Percentiles rank a stretch among this genome's conserved stretches.
Conservation (phyloP, 2,329 filamentous ascomycete genomes). For the Scedosporium boydii region DNA sequence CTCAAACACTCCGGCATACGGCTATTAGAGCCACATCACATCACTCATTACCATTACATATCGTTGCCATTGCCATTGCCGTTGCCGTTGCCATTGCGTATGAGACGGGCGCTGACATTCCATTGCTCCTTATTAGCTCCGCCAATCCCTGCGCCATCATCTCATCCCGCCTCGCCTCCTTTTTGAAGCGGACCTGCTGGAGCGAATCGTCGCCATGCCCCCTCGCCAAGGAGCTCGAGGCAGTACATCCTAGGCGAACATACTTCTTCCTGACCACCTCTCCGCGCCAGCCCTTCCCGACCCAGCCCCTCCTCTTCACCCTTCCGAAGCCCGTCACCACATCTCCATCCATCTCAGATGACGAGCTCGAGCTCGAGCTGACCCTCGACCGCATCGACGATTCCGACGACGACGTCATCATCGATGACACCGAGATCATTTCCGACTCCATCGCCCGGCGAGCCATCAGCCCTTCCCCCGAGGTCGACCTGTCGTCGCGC, state of each 20-base stretch:
- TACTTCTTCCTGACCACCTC: conserved; percentile 95
- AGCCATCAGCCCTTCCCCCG: conserved; percentile 80
- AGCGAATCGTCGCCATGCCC: conserved; percentile 72
- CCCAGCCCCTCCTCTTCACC: conserved; percentile 3
- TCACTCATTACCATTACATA: neutral
- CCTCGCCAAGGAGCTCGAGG: conserved; percentile 84
- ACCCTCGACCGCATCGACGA: conserved; percentile 15
- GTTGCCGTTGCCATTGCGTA: conserved; percentile 10
- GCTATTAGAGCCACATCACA: neutral
- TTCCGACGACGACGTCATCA: neutral
- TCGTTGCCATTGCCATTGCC: conserved; percentile 9
- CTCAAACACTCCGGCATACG: neutral
- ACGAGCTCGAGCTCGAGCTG: neutral
- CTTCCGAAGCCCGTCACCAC: conserved; percentile 24
- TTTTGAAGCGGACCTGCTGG: conserved; percentile 80
- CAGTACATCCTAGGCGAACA: conserved; percentile 84
- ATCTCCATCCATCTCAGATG: conserved; percentile 34
- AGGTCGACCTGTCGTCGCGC: conserved; percentile 80
- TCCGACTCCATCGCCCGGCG: conserved; percentile 65
- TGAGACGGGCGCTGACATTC: neutral
- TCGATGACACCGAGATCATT: conserved; percentile 27
- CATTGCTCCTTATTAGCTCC: conserved; percentile 49
- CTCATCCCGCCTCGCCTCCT: conserved; percentile 80
- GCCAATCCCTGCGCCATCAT: conserved; percentile 94
- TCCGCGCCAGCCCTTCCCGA: conserved; percentile 71